These are phyloP conservation scores for Pseudofabraea citricarpa DNA, from an alignment of 2,329 filamentous ascomycete species.

Conservation along the genomic window DNA sequence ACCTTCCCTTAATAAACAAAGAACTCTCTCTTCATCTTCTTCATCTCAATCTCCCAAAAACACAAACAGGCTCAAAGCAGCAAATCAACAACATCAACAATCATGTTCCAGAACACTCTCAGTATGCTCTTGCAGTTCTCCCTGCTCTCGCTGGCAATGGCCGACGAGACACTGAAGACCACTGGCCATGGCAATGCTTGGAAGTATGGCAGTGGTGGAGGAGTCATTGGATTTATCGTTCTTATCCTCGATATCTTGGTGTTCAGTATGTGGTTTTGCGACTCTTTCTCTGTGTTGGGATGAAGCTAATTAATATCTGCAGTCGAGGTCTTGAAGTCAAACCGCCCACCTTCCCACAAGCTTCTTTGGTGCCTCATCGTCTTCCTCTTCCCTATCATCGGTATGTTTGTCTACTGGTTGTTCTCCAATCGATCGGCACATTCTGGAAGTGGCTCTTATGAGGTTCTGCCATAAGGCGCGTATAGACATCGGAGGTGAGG, in stretches of 20 bases:
- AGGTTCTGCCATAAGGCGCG: background rate
- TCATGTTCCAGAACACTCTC: conserved; percentile 26
- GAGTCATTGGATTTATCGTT: conserved; percentile 56
- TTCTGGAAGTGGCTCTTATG: conserved; percentile 2
- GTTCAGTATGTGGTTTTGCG: conserved; percentile 45
- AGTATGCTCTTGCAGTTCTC: conserved; percentile 47
- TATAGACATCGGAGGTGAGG: too few relatives aligned
- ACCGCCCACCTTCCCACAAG: conserved; percentile 52
- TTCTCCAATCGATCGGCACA: conserved; percentile 58
- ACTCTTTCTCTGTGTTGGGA: background rate
- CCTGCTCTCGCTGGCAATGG: conserved; percentile 43
- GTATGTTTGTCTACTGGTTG: conserved; percentile 58
- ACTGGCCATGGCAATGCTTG: conserved; percentile 38
- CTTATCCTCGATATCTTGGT: conserved; percentile 59
- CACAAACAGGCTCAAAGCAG: background rate
- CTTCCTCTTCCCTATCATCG: conserved; percentile 59
- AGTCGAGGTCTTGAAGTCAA: conserved; percentile 64
- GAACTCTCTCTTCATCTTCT: too few relatives aligned
- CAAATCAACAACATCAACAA: background rate
- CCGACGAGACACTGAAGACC: conserved; percentile 31
- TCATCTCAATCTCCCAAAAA: too few relatives aligned
- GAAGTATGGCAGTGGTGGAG: conserved; percentile 58
- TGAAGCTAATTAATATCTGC: conserved; percentile 10
- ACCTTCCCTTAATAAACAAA: too few relatives aligned
- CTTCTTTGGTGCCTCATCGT: conserved; percentile 58